These are phyloP conservation scores for Sophora flavescens DNA, from an alignment of 306 rosid species.

Conservation along the genomic window DNA sequence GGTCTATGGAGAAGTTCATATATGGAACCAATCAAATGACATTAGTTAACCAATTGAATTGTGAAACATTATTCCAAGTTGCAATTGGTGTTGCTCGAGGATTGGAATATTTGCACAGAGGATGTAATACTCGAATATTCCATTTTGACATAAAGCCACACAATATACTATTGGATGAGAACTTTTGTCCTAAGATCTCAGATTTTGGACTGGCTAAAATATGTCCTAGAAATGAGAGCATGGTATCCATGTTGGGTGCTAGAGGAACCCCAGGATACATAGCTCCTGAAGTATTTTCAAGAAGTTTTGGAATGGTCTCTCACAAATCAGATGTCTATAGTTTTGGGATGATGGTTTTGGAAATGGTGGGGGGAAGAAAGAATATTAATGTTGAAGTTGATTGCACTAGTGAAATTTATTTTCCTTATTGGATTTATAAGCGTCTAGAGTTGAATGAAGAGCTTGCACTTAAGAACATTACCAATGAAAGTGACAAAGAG, in stretches of 20 bases:
- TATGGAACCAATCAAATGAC: neutral
- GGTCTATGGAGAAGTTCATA: slow-evolving; percentile 45
- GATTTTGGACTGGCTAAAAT: slow-evolving; percentile 58
- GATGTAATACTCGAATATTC: slow-evolving; percentile 38
- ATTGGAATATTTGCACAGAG: slow-evolving; percentile 42
- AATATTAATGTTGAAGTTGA: slow-evolving; percentile 34
- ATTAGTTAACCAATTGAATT: neutral
- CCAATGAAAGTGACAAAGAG: neutral
- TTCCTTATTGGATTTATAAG: slow-evolving; percentile 45
- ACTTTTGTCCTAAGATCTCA: slow-evolving; percentile 42
- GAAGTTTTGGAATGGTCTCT: slow-evolving; percentile 50
- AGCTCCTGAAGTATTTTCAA: slow-evolving; percentile 47
- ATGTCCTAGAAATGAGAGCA: slow-evolving; percentile 40
- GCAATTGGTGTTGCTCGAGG: slow-evolving; percentile 43
- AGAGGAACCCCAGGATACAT: slow-evolving; percentile 55
- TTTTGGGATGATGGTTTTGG: slow-evolving; percentile 55
- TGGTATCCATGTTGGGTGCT: slow-evolving; percentile 36
- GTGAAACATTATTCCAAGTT: slow-evolving; percentile 6
- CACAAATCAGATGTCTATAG: slow-evolving; percentile 57
- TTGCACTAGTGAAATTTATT: no score
- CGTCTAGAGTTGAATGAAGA: slow-evolving; percentile 37
- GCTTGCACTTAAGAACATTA: neutral
- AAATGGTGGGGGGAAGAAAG: slow-evolving; percentile 53
- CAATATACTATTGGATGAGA: slow-evolving; percentile 38
- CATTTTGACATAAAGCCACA: slow-evolving; percentile 52